phyloP scores from a whole-genome alignment of 2,329 filamentous ascomycete genomes.

The Talaromyces sp. region DNA sequence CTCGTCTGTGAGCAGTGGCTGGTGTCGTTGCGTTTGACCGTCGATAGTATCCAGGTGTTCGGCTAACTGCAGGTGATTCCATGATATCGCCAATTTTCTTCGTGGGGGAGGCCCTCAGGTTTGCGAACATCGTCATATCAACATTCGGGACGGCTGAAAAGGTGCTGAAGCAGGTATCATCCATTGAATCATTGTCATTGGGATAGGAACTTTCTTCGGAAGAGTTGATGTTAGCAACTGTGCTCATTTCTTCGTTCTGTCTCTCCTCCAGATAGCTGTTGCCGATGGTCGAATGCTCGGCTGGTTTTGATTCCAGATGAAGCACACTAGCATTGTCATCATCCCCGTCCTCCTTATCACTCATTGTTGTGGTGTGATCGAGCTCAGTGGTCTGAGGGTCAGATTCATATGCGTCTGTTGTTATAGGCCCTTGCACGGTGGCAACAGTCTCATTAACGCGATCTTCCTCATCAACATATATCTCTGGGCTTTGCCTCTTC shows the following conservation, averaged over 20 bases:
- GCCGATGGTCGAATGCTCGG: conserved; percentile 20
- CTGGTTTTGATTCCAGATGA: background rate
- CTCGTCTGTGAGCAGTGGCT: conserved; percentile 41
- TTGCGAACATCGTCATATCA: conserved; percentile 77
- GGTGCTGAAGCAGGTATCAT: conserved; percentile 61
- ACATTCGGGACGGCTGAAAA: conserved; percentile 76
- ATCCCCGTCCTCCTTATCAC: conserved; percentile 6
- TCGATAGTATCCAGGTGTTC: conserved; percentile 16
- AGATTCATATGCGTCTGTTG: background rate
- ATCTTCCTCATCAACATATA: conserved; percentile 22
- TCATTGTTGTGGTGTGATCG: background rate
- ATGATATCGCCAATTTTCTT: conserved; percentile 41
- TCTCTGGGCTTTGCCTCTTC: conserved; percentile 20
- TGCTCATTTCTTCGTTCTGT: conserved; percentile 40
- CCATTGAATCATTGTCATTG: conserved; percentile 30
- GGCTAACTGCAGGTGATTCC: conserved; percentile 36
- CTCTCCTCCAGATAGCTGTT: conserved; percentile 36
- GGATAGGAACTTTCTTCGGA: conserved; percentile 21
- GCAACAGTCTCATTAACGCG: conserved; percentile 1
- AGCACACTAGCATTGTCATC: background rate
- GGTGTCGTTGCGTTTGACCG: conserved; percentile 40
- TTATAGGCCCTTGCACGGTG: background rate
- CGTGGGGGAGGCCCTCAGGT: conserved; percentile 57
- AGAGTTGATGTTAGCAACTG: conserved; percentile 25
- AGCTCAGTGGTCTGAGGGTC: background rate